Percentiles rank a stretch among this genome's conserved stretches.
These are phyloP conservation scores for Entrophospora sp. DNA, from an alignment of 192 early-diverging fungal species.

Conservation along the genomic window DNA sequence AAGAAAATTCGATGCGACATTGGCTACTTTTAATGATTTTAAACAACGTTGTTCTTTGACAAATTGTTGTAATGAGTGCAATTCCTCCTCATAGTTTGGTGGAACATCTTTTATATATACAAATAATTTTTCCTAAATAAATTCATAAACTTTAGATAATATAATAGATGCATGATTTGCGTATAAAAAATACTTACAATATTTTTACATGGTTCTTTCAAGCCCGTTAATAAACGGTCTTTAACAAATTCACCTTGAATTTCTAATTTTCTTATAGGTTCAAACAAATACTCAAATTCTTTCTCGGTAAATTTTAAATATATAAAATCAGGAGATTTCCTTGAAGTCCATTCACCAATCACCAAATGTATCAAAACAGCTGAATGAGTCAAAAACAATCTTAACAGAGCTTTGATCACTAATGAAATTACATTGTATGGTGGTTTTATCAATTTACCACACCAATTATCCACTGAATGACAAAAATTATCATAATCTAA, in stretches of 20 bases:
- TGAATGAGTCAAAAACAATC: not conserved
- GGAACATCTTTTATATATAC: not conserved
- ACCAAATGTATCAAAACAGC: constrained; percentile 1
- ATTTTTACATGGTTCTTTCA: not conserved
- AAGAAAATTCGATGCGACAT: not conserved
- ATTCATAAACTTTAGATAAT: not conserved
- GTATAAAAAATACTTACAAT: not conserved
- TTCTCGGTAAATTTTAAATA: not conserved
- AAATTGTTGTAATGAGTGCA: not conserved
- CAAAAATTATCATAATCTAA: constrained; percentile 9
- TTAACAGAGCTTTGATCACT: not conserved
- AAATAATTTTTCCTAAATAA: not conserved
- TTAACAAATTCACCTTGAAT: constrained; percentile 3
- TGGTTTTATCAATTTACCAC: not conserved
- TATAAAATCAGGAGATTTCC: not conserved
- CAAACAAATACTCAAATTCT: constrained; percentile 6
- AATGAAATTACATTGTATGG: not conserved
- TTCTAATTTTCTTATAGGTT: not conserved
- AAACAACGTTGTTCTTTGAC: not conserved
- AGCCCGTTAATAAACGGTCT: not conserved
- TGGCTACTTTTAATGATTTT: not conserved
- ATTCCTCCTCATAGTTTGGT: not conserved
- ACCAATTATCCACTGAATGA: constrained; percentile 2
- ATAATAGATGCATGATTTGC: not conserved
- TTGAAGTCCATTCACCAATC: not conserved